Percentiles rank a stretch among this genome's conserved stretches.
phyloP scores from a whole-genome alignment of 768 basidiomycete species.

The Nidula microcarpa region DNA sequence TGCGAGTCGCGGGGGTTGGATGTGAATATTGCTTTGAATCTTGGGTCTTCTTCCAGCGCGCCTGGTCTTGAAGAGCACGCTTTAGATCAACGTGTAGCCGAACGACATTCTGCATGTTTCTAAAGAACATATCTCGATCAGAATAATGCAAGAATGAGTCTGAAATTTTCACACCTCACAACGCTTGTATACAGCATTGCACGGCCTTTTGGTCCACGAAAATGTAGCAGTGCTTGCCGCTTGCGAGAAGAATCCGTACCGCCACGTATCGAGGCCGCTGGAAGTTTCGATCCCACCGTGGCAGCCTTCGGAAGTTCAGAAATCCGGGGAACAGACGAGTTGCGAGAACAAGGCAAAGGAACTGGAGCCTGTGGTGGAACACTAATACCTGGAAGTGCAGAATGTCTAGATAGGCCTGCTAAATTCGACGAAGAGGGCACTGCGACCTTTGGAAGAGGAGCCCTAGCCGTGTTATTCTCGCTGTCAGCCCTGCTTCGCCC shows the following conservation, averaged over 20 bases:
- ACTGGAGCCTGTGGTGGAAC: no score
- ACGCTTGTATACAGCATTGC: slow-evolving; percentile 11
- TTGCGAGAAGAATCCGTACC: not conserved
- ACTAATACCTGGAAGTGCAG: no score
- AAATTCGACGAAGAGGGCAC: no score
- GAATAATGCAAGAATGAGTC: not conserved
- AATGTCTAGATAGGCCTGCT: no score
- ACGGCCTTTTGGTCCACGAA: slow-evolving; percentile 9
- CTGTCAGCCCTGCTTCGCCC: no score
- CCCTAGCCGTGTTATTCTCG: no score
- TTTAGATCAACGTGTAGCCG: slow-evolving; percentile 17
- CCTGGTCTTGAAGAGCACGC: slow-evolving; percentile 14
- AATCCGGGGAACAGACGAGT: no score
- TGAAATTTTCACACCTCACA: slow-evolving; percentile 14
- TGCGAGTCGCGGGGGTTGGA: slow-evolving; percentile 21
- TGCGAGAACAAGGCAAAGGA: no score
- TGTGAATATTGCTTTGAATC: slow-evolving; percentile 20
- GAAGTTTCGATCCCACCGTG: not conserved
- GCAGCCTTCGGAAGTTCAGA: no score
- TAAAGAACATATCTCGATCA: slow-evolving; percentile 7
- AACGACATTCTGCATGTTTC: slow-evolving; percentile 22
- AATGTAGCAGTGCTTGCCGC: not conserved
- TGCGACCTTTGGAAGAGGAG: no score
- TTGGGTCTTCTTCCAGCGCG: slow-evolving; percentile 26
- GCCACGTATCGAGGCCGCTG: not conserved